phyloP scores from a whole-genome alignment of 192 early-diverging fungal species.

The Obelidium mucronatum region DNA sequence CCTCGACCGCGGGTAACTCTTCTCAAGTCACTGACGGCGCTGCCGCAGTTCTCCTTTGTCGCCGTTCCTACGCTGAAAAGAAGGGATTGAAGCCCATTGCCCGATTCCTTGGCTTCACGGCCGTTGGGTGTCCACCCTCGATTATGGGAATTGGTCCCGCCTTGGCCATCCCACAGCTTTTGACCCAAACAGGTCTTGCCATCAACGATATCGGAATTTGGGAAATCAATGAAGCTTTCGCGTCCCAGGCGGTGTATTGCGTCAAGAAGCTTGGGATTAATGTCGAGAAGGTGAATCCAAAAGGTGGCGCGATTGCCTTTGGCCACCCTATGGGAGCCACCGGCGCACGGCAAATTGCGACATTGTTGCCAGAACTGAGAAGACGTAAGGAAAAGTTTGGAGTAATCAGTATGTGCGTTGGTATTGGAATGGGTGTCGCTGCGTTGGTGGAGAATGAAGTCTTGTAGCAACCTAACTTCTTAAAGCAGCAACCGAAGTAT shows the following conservation, averaged over 20 bases:
- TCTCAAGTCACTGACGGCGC: slow-evolving; percentile 99
- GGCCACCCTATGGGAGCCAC: slow-evolving; percentile 90
- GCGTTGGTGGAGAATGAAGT: slow-evolving; percentile 79
- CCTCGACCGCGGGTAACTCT: slow-evolving; percentile 93
- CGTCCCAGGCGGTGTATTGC: slow-evolving; percentile 94
- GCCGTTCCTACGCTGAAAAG: slow-evolving; percentile 88
- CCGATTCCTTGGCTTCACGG: slow-evolving; percentile 85
- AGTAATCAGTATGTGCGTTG: slow-evolving; percentile 92
- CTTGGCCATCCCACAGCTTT: slow-evolving; percentile 88
- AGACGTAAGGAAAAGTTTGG: slow-evolving; percentile 85
- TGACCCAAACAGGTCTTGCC: slow-evolving; percentile 79
- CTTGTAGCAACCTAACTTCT: slow-evolving; percentile 13
- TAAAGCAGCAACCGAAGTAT: too few species aligned
- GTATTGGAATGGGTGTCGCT: slow-evolving; percentile 89
- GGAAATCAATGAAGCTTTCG: slow-evolving; percentile 99
- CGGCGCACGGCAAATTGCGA: slow-evolving; percentile 96
- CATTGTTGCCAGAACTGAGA: slow-evolving; percentile 91
- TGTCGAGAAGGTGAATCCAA: slow-evolving; percentile 94
- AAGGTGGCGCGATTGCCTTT: slow-evolving; percentile 96
- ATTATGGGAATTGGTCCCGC: slow-evolving; percentile 99
- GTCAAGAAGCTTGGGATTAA: slow-evolving; percentile 87
- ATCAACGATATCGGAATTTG: slow-evolving; percentile 84
- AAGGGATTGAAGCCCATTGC: slow-evolving; percentile 85
- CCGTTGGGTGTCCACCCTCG: slow-evolving; percentile 89
- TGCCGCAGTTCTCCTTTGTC: slow-evolving; percentile 93